Base-by-base conservation (phyloP, 192 early-diverging fungal species). In the Diversispora eburnea region DNA sequence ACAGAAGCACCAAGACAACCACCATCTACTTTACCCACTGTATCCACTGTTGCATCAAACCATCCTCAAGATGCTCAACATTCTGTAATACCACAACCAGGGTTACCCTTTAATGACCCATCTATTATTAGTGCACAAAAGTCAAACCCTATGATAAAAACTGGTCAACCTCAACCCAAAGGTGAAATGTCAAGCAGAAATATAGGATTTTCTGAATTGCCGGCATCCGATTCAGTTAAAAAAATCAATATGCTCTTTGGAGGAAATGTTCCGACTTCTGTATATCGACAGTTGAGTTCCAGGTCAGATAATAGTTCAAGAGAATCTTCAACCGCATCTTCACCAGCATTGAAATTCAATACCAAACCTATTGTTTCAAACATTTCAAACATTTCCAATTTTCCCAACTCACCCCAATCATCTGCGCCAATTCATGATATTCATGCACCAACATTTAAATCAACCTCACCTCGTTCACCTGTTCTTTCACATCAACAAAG, bases 251-350 rank as follows among this genome's bases (percentile, higher is more conserved):
- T 73, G 71, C 57, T 73, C 46, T 81, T 87, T 77, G 84, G 78
- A 25, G 81, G 80, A 8, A 86, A 86, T 46, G 73, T 88, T 8
- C 86, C 86, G 15, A 88, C 86, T 3, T 86, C 84, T 22, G 86
- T 88, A 3, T 80, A 85, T 43, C 83, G 86, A 15, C 86, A 88
- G 52, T 66, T 88, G 78, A 87, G 84, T 64, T 79, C 83, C 4
- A 83, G 81, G 58, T 80, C 84, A n/a, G 81, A 82, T 45, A 73
- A 64, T 41, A 20, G 59, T 57, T 73, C 71, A 13, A 73, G 71
- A 61, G 71, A 73, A 49, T 73, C 71, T 22, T 73, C 71, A 25
- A 39, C 58, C 15, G 45, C 56, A 9, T 73, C 71, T 73, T 73
- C 71, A 2, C 71, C 71, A 10, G 71, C 71, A 33, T 62, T 73